Percentiles rank a stretch among this genome's conserved stretches.
These are phyloP conservation scores for Cocos nucifera DNA, from an alignment of 176 grass and related monocot species.

Conservation along the genomic window DNA sequence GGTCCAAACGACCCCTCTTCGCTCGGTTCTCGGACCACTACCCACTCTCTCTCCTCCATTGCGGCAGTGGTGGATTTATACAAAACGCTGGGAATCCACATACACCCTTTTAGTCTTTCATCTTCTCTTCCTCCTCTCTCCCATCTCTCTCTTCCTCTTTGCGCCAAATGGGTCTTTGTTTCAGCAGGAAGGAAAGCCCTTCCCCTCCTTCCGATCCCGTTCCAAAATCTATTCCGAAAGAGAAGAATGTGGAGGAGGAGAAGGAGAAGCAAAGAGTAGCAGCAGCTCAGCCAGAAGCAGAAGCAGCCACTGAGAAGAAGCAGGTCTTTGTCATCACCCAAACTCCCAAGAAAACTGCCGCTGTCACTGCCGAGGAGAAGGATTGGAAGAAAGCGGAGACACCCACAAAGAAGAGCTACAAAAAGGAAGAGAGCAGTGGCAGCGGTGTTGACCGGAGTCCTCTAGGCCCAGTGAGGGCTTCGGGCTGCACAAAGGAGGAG, in stretches of 20 bases:
- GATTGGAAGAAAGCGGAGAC: constrained; percentile 16
- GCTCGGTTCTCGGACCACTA: too few relatives aligned
- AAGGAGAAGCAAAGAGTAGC: constrained; percentile 5
- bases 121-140: too few relatives aligned
- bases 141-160: too few relatives aligned
- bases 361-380: neutral
- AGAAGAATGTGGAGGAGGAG: neutral
- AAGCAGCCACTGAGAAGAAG: constrained; percentile 37
- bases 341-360: constrained; percentile 8
- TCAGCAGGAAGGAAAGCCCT: constrained; percentile 67
- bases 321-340: constrained; percentile 67
- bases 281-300: neutral
- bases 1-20: too few relatives aligned
- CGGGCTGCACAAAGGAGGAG: constrained; percentile 87
- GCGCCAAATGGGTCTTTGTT: constrained; percentile 69
- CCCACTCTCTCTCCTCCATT: too few relatives aligned
- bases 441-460: neutral
- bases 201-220: neutral
- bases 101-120: too few relatives aligned
- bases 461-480: constrained; percentile 35
- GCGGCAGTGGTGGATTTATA: too few relatives aligned
- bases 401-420: constrained; percentile 20
- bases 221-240: neutral
- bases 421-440: constrained; percentile 2
- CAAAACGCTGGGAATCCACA: too few relatives aligned